Conservation (phyloP, 2,329 filamentous ascomycete genomes). For the Ophiostoma australiae region DNA sequence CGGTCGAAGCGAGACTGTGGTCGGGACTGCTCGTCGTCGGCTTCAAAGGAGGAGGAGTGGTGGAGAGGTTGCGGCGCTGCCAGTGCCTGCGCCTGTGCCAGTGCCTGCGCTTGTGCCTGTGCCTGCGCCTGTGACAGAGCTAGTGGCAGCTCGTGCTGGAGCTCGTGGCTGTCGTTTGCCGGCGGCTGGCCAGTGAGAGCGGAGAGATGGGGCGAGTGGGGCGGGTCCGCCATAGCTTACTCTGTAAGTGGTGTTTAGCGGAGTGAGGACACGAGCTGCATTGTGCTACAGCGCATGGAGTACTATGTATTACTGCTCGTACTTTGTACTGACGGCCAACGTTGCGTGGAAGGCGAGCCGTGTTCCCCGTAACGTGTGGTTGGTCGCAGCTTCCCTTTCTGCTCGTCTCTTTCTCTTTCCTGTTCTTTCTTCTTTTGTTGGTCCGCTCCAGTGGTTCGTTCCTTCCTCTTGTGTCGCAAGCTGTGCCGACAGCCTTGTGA, state of each 20-base stretch:
- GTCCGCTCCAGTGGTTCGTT: not conserved
- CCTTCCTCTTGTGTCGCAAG: constrained; percentile 2
- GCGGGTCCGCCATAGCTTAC: constrained; percentile 10
- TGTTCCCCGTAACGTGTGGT: constrained; percentile 11
- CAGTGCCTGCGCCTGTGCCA: too few species aligned
- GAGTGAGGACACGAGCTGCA: not conserved
- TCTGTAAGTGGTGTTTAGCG: not conserved
- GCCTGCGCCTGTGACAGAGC: not conserved
- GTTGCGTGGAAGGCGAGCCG: constrained; percentile 5
- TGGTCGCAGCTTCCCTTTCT: not conserved
- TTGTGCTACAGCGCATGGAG: not conserved
- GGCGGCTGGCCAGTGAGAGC: not conserved
- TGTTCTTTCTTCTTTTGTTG: not conserved
- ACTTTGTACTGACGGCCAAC: not conserved
- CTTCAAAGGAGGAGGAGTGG: not conserved
- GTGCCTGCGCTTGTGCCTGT: not conserved
- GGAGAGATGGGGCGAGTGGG: not conserved
- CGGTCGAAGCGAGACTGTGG: not conserved
- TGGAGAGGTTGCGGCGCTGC: not conserved
- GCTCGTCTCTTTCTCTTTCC: not conserved
- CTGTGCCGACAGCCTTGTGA: not conserved
- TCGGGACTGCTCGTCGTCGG: constrained; percentile 12
- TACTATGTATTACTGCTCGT: too few species aligned
- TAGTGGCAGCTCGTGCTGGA: not conserved
- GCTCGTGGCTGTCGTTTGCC: constrained; percentile 5